These are phyloP conservation scores for Symbiodinium pilosum DNA, from an alignment of 73 alveolate genomes.

Conservation along the genomic window DNA sequence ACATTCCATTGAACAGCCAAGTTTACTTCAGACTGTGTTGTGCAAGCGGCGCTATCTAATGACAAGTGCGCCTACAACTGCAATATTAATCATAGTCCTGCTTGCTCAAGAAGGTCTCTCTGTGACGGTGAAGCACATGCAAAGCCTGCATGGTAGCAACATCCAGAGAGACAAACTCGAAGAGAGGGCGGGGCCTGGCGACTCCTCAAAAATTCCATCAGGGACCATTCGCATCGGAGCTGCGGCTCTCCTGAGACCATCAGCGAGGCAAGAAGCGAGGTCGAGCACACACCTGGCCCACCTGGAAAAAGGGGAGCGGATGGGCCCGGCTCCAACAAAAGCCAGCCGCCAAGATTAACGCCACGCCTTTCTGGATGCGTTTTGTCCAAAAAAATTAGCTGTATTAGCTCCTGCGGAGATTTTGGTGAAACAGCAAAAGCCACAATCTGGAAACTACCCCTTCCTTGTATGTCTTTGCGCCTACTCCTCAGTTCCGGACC, in stretches of 20 bases:
- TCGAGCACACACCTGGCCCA: background rate
- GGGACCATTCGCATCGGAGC: slow-evolving; percentile 79
- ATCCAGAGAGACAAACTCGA: background rate
- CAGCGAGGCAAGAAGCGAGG: background rate
- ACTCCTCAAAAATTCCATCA: slow-evolving; percentile 58
- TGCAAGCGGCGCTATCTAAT: background rate
- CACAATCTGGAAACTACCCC: too few species aligned
- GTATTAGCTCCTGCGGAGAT: background rate
- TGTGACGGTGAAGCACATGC: slow-evolving; percentile 60
- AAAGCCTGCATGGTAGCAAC: slow-evolving; percentile 39
- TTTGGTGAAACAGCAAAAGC: background rate
- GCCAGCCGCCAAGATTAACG: slow-evolving; percentile 90
- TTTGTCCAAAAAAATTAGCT: background rate
- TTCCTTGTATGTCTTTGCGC: too few species aligned
- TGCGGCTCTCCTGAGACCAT: background rate
- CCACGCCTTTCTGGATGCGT: slow-evolving; percentile 14
- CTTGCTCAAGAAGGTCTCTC: slow-evolving; percentile 54
- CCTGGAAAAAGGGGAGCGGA: slow-evolving; percentile 65
- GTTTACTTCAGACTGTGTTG: background rate
- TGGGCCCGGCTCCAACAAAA: slow-evolving; percentile 79
- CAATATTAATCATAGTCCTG: too few species aligned
- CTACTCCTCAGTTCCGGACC: background rate
- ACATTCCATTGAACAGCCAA: background rate
- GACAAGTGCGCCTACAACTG: background rate
- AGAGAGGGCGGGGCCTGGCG: too few species aligned